Base-by-base conservation (phyloP, 495 filamentous ascomycete genomes). In the Aspergillus panamensis region DNA sequence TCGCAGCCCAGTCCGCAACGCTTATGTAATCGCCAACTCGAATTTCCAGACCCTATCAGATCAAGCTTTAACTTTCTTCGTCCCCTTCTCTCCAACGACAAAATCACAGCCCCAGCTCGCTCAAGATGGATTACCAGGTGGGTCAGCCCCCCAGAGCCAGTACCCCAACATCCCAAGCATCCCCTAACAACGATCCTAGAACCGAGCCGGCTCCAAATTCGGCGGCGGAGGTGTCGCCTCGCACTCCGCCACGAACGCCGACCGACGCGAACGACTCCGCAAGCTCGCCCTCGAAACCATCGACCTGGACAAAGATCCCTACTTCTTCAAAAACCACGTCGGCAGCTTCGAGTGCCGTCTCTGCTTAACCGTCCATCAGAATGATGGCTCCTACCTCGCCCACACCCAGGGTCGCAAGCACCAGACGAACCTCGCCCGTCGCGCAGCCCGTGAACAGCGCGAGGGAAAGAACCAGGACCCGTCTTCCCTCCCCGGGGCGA, bases 241-340 rank as follows among this genome's bases (percentile, higher is more conserved):
- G 7, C 86, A 92, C 71, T 91, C 86, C 66, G 87, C 90, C 54
- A 93, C 91, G 44, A 99, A 97, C 72, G 92, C 95, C 51, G 94
- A 99, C 80, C 89, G 94, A 39, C 90, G 94, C 63, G 95, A 97
- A 73, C 92, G 95, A 53, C 87, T 97, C 19, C 93, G 94, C 70
- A 96, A 96, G 77, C 91, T 99, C 66, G 94, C 94, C 12, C 89
- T 99, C 61, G 94, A 99, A 77, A 91, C 90, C 17, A 99, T 99
- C 80, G 95, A 99, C 74, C 87, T 99, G 45, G 95, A 97, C 70
- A 97, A 97, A 76, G 94, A 99, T 77, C 94, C 94, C 0, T 99
- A 97, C 81, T 96, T 99, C 83, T 97, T 99, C 88, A 96, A 96
- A 70, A 99, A 99, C 78, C 94, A 99, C 67, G 90, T 97, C 62